Percentiles rank a stretch among this genome's conserved stretches.
phyloP scores from a whole-genome alignment of 805 yeast species.

The Pichia occidentalis region DNA sequence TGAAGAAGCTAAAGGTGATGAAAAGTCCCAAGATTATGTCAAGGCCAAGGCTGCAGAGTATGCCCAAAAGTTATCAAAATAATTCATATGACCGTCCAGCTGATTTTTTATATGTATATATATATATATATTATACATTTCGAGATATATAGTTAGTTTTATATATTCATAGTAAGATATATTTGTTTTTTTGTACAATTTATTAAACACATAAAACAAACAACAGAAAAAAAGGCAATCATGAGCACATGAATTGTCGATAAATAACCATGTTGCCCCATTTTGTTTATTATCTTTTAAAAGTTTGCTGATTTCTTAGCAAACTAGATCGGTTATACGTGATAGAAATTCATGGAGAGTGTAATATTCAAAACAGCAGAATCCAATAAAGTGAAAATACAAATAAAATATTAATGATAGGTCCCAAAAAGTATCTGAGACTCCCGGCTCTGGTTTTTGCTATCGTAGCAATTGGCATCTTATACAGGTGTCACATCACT shows the following conservation, averaged over 20 bases:
- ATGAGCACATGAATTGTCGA: background rate
- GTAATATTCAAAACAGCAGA: no score
- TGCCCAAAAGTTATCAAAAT: constrained; percentile 25
- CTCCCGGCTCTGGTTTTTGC: background rate
- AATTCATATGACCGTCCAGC: constrained; percentile 6
- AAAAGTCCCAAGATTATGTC: constrained; percentile 70
- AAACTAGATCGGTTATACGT: no score
- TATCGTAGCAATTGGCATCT: background rate
- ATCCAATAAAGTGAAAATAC: no score
- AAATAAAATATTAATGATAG: background rate
- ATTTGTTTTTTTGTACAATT: background rate
- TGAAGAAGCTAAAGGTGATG: constrained; percentile 66
- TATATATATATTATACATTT: background rate
- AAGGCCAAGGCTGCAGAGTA: constrained; percentile 86
- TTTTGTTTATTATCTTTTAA: background rate
- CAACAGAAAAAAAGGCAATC: no score
- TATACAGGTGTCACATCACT: background rate
- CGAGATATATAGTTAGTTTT: background rate
- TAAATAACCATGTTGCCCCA: background rate
- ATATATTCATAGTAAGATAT: no score
- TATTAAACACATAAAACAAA: no score
- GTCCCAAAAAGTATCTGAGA: background rate
- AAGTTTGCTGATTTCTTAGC: no score
- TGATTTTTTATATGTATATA: constrained; percentile 1
- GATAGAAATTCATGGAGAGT: no score